Conservation (phyloP, 2,329 filamentous ascomycete genomes). For the Fusarium drepaniforme region DNA sequence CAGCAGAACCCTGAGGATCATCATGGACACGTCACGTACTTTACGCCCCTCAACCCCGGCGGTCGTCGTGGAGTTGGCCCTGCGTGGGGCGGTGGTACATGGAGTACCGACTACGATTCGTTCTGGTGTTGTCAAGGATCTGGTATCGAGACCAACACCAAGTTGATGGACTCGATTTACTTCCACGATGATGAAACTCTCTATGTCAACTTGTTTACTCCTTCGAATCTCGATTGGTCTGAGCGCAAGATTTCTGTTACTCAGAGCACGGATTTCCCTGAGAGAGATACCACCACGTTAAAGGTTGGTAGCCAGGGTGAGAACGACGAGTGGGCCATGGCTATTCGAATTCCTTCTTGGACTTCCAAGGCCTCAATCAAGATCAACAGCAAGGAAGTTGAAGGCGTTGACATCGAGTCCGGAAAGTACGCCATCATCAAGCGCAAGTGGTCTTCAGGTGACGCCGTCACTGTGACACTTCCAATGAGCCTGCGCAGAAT, state of each 20-base stretch:
- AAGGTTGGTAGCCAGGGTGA: slow-evolving; percentile 49
- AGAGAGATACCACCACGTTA: slow-evolving; percentile 54
- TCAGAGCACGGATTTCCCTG: slow-evolving; percentile 59
- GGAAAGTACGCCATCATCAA: slow-evolving; percentile 57
- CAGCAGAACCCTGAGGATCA: slow-evolving; percentile 57
- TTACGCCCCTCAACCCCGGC: slow-evolving; percentile 62
- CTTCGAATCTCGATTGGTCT: slow-evolving; percentile 59
- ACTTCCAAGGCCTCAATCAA: slow-evolving; percentile 52
- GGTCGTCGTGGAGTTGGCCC: slow-evolving; percentile 62
- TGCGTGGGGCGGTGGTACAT: slow-evolving; percentile 66
- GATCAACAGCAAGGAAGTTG: slow-evolving; percentile 54
- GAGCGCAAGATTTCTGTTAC: slow-evolving; percentile 54
- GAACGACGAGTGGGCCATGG: slow-evolving; percentile 49
- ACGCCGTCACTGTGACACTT: slow-evolving; percentile 57
- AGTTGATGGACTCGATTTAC: slow-evolving; percentile 66
- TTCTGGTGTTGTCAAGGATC: slow-evolving; percentile 69
- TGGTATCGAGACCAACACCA: slow-evolving; percentile 65
- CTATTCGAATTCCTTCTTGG: slow-evolving; percentile 63
- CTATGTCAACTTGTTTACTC: slow-evolving; percentile 63
- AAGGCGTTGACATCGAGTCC: slow-evolving; percentile 39
- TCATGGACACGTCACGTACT: slow-evolving; percentile 66
- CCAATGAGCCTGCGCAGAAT: slow-evolving; percentile 59
- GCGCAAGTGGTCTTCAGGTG: slow-evolving; percentile 57
- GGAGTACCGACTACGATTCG: slow-evolving; percentile 64
- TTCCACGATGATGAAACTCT: slow-evolving; percentile 56